These are phyloP conservation scores for Scheffersomyces amazonensis DNA, from an alignment of 805 yeast species.

Conservation along the genomic window DNA sequence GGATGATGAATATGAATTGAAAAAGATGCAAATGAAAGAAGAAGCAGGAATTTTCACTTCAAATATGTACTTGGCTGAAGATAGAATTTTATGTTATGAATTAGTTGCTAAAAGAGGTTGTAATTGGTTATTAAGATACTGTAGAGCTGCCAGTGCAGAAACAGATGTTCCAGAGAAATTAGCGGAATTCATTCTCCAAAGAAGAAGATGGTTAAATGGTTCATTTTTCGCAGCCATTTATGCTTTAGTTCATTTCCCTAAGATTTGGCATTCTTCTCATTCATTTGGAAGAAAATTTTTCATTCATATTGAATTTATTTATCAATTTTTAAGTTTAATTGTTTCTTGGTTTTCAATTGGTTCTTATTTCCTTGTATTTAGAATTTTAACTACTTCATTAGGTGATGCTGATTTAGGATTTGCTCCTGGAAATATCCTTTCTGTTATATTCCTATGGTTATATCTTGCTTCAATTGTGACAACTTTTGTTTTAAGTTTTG, in stretches of 20 bases:
- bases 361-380: constrained; percentile 59
- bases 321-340: constrained; percentile 51
- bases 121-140: constrained; percentile 61
- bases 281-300: constrained; percentile 46
- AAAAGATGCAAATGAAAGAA: constrained; percentile 32
- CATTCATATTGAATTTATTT: constrained; percentile 54
- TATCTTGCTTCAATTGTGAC: constrained; percentile 56
- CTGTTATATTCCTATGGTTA: constrained; percentile 53
- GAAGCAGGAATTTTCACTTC: constrained; percentile 59
- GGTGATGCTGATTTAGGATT: constrained; percentile 33
- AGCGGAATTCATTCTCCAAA: constrained; percentile 60
- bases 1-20: constrained; percentile 46
- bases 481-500: constrained; percentile 61
- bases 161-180: constrained; percentile 66
- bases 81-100: constrained; percentile 64
- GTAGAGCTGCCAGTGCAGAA: constrained; percentile 62
- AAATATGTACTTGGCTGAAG: constrained; percentile 70
- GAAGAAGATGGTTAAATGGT: constrained; percentile 70
- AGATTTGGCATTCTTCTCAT: constrained; percentile 55
- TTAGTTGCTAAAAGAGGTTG: constrained; percentile 56
- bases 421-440: constrained; percentile 47
- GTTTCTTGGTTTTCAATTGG: constrained; percentile 66
- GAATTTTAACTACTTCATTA: constrained; percentile 56
- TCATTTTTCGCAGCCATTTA: constrained; percentile 66
- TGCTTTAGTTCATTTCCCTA: constrained; percentile 52